These are phyloP conservation scores for Saturnispora halmiae DNA, from an alignment of 805 yeast genomes.

Conservation along the genomic window DNA sequence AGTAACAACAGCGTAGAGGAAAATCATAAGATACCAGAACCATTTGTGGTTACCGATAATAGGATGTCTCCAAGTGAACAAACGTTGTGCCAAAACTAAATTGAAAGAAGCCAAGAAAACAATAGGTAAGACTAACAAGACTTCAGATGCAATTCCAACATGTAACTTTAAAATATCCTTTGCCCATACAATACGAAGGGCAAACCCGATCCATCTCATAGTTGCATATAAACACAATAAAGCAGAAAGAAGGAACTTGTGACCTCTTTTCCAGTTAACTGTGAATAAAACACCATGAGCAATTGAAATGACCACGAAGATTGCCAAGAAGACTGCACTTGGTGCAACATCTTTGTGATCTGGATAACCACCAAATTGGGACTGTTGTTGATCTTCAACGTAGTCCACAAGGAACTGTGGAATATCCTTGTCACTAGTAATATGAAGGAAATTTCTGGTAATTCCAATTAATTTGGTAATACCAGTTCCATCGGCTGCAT, in stretches of 20 bases:
- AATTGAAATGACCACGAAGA: constrained; percentile 40
- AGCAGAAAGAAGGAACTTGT: constrained; percentile 47
- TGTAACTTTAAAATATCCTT: constrained; percentile 36
- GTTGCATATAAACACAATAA: constrained; percentile 46
- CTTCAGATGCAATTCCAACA: constrained; percentile 48
- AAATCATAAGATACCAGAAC: constrained; percentile 44
- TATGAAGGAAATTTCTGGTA: constrained; percentile 22
- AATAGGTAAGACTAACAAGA: constrained; percentile 48
- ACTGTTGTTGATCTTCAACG: constrained; percentile 34
- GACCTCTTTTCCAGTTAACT: constrained; percentile 45
- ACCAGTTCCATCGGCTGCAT: constrained; percentile 46
- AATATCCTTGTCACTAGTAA: constrained; percentile 20
- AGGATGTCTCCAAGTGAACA: constrained; percentile 73
- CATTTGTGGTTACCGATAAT: constrained; percentile 46
- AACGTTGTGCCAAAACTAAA: constrained; percentile 59
- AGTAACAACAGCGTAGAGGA: constrained; percentile 43
- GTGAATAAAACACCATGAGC: constrained; percentile 40
- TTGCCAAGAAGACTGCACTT: constrained; percentile 44
- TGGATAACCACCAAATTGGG: constrained; percentile 62
- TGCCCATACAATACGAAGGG: constrained; percentile 52
- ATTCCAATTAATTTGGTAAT: constrained; percentile 28
- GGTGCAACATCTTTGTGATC: constrained; percentile 47
- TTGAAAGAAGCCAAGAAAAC: constrained; percentile 52
- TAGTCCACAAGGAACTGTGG: constrained; percentile 34
- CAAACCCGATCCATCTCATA: constrained; percentile 50